Evolutionary conservation across 2,329 filamentous ascomycete genomes (phyloP), one percentile per base, ranked within the genome.

Genomic region (Botryosphaeria agaves): DNA sequence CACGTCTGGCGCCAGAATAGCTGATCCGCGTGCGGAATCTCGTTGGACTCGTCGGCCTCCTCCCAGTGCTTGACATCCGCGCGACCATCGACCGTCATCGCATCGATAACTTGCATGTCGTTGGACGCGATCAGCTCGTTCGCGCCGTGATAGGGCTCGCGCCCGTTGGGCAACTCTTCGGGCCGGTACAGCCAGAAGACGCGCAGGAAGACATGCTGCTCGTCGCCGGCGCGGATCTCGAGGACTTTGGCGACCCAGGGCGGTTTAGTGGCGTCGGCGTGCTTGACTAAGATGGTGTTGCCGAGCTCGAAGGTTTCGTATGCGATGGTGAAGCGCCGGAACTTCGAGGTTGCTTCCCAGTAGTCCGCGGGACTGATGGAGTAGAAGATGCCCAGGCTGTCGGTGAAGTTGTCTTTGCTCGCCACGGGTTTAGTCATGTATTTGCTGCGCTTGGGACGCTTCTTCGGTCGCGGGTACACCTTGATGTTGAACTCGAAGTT

Each of bases 181-280:
- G 77, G 77, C 56, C 73, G 74, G 48, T 82, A 81, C 58, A 80
- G 70, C 77, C 77, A 83, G 38, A 71, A 76, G 2, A 85, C 69
- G 21, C 80, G 64, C 11, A 82, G 69, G 47, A 77, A 87, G 28
- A 89, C 81, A 45, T 85, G 74, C 35, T 76, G 19, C 19, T 21
- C 19, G 19, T 21, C 19, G 19, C 7, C 19, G 19, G 19, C 19
- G 19, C 19, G 19, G 11, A 21, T 11, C 19, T 21, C 19, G 19
- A 21, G 19, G 7, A 21, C 19, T 11, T 21, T 21, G 19, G 19
- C 19, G 19, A 21, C 19, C 19, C 19, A 21, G 19, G 19, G 19
- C 19, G 19, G 19, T 7, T 7, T 11, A 11, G 19, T 7, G 19
- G 19, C 7, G 19, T 7, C 11, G 19, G 7, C 19, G 19, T 21